Evolutionary conservation across 768 basidiomycete genomes (phyloP).

Genomic region (Termitomyces sp.): DNA sequence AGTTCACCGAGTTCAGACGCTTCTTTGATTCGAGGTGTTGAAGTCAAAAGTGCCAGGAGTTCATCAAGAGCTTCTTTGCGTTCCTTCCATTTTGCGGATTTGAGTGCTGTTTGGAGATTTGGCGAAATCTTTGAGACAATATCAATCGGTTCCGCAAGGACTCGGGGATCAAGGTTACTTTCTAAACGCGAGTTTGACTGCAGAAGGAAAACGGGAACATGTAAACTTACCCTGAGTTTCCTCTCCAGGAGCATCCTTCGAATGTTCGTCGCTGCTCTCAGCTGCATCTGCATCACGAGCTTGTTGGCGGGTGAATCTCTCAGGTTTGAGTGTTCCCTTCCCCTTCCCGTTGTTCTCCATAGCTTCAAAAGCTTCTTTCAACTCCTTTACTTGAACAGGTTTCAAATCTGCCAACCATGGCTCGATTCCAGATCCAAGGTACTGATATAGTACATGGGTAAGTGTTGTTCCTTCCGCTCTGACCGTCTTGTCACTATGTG

Average conservation of each 20-base stretch:
- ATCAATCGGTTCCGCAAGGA: slow-evolving; percentile 76
- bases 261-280: slow-evolving; percentile 26
- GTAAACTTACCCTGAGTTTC: slow-evolving; percentile 41
- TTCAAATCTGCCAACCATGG: slow-evolving; percentile 87
- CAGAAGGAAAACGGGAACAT: slow-evolving; percentile 1
- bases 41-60: slow-evolving; percentile 60
- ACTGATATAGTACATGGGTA: slow-evolving; percentile 74
- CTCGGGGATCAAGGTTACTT: slow-evolving; percentile 64
- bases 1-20: slow-evolving; percentile 73
- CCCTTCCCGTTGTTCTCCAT: slow-evolving; percentile 85
- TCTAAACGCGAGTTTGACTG: slow-evolving; percentile 27
- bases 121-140: slow-evolving; percentile 71
- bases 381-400: slow-evolving; percentile 93
- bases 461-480: slow-evolving; percentile 86
- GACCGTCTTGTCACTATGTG: slow-evolving; percentile 92
- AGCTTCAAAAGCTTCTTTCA: slow-evolving; percentile 84
- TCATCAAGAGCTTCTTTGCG: slow-evolving; percentile 89
- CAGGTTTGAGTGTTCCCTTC: slow-evolving; percentile 74
- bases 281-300: slow-evolving; percentile 62
- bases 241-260: slow-evolving; percentile 26
- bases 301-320: slow-evolving; percentile 70
- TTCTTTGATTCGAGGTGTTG: slow-evolving; percentile 75
- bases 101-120: slow-evolving; percentile 65
- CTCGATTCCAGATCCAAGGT: slow-evolving; percentile 78
- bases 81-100: slow-evolving; percentile 98